phyloP scores from a whole-genome alignment of 2,329 filamentous ascomycete species.

The Trichoderma asperellum region DNA sequence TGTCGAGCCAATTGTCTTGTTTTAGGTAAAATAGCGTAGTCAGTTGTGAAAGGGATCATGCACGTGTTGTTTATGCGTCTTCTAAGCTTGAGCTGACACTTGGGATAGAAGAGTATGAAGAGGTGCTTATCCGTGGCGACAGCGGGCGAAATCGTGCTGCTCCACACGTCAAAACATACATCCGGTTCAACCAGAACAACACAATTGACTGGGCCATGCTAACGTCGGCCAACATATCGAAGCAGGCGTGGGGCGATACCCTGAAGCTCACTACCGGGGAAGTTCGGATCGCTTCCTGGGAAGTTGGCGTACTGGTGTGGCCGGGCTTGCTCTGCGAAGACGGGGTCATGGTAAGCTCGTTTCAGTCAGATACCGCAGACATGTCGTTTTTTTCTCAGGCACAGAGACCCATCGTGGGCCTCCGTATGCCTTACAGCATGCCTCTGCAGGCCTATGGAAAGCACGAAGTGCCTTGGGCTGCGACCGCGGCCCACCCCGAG shows the following conservation, averaged over 20 bases:
- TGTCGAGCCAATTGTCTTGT: neutral
- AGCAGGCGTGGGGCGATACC: constrained; percentile 82
- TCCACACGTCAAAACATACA: constrained; percentile 89
- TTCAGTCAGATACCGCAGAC: constrained; percentile 61
- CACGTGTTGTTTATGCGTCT: neutral
- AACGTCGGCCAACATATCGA: constrained; percentile 90
- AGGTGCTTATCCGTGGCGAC: constrained; percentile 42
- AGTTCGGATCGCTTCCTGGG: constrained; percentile 77
- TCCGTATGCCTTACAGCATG: constrained; percentile 82
- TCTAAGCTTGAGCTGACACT: neutral
- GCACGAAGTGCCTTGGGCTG: constrained; percentile 77
- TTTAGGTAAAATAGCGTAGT: neutral
- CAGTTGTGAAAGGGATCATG: neutral
- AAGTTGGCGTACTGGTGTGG: constrained; percentile 84
- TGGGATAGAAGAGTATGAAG: constrained; percentile 33
- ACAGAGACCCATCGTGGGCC: constrained; percentile 57
- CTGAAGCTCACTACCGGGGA: constrained; percentile 58
- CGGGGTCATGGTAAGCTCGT: constrained; percentile 69
- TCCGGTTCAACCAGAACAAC: constrained; percentile 60
- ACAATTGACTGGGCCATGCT: constrained; percentile 81
- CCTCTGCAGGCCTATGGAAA: constrained; percentile 69
- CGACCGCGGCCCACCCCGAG: constrained; percentile 60
- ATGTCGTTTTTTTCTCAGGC: constrained; percentile 32
- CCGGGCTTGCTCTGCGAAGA: constrained; percentile 60
- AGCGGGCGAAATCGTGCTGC: constrained; percentile 71